Percentiles rank a stretch among this genome's conserved stretches.
phyloP scores from a whole-genome alignment of 768 basidiomycete species.

The Leccinum rimulosum region DNA sequence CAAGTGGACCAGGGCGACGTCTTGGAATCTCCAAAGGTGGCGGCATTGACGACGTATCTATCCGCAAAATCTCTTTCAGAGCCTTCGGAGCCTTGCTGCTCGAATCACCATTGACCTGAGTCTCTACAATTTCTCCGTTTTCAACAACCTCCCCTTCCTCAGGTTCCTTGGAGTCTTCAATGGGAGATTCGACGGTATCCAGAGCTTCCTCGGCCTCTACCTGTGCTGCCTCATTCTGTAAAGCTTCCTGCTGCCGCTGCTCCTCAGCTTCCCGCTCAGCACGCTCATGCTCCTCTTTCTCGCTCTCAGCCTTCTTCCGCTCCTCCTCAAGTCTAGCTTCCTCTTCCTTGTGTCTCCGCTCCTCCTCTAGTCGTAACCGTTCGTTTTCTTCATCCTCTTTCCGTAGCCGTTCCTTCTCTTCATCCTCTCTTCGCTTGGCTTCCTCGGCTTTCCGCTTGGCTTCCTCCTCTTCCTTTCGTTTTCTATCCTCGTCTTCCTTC shows the following conservation, averaged over 20 bases:
- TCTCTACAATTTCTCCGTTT: constrained; percentile 28
- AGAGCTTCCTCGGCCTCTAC: constrained; percentile 38
- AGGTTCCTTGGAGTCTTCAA: constrained; percentile 46
- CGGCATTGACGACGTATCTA: constrained; percentile 54
- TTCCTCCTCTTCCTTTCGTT: constrained; percentile 43
- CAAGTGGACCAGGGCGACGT: constrained; percentile 70
- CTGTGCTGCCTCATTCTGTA: constrained; percentile 22
- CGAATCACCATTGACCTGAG: constrained; percentile 33
- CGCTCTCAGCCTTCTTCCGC: constrained; percentile 29
- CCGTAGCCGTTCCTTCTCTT: constrained; percentile 38
- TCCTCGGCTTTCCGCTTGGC: constrained; percentile 40
- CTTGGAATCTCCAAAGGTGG: constrained; percentile 37
- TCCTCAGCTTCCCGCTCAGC: constrained; percentile 35
- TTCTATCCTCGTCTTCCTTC: constrained; percentile 36
- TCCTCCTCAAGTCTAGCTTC: constrained; percentile 32
- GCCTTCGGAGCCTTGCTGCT: constrained; percentile 40
- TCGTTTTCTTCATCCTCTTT: constrained; percentile 42
- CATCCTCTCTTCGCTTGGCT: constrained; percentile 42
- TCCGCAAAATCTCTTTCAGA: constrained; percentile 55
- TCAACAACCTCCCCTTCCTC: constrained; percentile 39
- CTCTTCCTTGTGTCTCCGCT: constrained; percentile 33
- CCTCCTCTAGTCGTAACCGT: constrained; percentile 29
- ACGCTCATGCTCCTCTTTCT: constrained; percentile 44
- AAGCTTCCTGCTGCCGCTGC: constrained; percentile 25
- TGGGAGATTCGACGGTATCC: constrained; percentile 33